Conservation (phyloP, 495 filamentous ascomycete species). For the Aspergillus coremiiformis region DNA sequence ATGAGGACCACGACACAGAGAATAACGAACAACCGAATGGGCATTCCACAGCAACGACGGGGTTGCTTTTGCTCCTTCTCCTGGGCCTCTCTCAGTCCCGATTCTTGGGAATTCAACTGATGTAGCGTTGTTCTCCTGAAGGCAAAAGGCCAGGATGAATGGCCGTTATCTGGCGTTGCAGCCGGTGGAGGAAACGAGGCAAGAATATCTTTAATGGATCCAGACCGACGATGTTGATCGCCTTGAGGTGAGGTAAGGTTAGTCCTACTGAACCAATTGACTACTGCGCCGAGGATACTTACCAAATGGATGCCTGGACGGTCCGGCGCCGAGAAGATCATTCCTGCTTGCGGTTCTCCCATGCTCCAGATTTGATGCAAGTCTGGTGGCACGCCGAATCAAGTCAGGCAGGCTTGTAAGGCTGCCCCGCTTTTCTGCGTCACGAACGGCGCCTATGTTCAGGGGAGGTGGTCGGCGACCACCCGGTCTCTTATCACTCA, state of each 20-base stretch:
- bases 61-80: slow-evolving; percentile 11
- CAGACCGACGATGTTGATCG: slow-evolving; percentile 37
- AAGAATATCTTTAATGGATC: slow-evolving; percentile 81
- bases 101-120: slow-evolving; percentile 26
- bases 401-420: slow-evolving; percentile 87
- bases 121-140: slow-evolving; percentile 32
- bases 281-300: slow-evolving; percentile 3
- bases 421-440: slow-evolving; percentile 76
- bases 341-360: slow-evolving; percentile 74
- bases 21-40: slow-evolving; percentile 69
- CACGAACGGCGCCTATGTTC: slow-evolving; percentile 69
- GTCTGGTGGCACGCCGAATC: slow-evolving; percentile 76
- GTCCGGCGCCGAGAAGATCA: slow-evolving; percentile 30
- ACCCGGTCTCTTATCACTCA: slow-evolving; percentile 36
- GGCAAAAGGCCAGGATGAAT: slow-evolving; percentile 36
- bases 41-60: slow-evolving; percentile 70
- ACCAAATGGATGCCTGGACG: slow-evolving; percentile 25
- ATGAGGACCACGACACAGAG: slow-evolving; percentile 61
- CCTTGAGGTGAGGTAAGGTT: slow-evolving; percentile 7
- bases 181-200: slow-evolving; percentile 85
- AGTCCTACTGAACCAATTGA: background rate
- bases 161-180: slow-evolving; percentile 45
- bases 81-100: slow-evolving; percentile 15
- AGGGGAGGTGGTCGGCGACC: slow-evolving; percentile 64
- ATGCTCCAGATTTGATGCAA: slow-evolving; percentile 82